These are phyloP conservation scores for Solanum acaule DNA, from an alignment of 257 asterid species.

Conservation along the genomic window DNA sequence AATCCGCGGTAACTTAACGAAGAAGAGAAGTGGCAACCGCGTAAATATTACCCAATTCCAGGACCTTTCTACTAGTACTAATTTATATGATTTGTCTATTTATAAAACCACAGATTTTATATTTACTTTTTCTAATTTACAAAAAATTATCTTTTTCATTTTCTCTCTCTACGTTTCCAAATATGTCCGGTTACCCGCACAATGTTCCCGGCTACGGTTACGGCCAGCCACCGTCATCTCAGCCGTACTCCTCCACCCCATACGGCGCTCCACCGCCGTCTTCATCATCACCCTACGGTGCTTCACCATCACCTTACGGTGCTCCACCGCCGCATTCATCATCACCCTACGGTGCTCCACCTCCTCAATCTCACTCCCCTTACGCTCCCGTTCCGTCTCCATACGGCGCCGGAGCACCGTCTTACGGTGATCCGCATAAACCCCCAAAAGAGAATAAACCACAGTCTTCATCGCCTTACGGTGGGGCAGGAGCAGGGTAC, in stretches of 20 bases:
- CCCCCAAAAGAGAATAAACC: background rate
- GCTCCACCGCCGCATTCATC: background rate
- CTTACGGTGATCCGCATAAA: background rate
- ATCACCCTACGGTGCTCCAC: background rate
- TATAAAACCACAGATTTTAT: background rate
- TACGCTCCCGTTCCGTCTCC: slow-evolving; percentile 1
- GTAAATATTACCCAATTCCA: background rate
- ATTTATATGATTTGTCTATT: background rate
- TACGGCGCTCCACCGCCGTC: slow-evolving; percentile 16
- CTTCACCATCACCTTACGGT: background rate
- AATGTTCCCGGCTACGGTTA: background rate
- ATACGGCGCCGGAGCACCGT: background rate
- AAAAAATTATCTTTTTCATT: background rate
- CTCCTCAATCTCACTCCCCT: slow-evolving; percentile 4
- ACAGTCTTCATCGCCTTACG: background rate
- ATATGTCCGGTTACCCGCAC: background rate
- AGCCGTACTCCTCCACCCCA: slow-evolving; percentile 24
- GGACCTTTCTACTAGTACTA: background rate
- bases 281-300: slow-evolving; percentile 25
- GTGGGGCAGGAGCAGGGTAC: background rate
- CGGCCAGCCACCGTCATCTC: slow-evolving; percentile 13
- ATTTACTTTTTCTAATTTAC: background rate
- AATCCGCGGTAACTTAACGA: background rate
- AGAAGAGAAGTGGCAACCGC: background rate
- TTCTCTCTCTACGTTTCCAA: background rate